Percentiles rank a stretch among this genome's conserved stretches.
These are phyloP conservation scores for Arctostaphylos glauca DNA, from an alignment of 148 eudicot genomes.

Conservation along the genomic window DNA sequence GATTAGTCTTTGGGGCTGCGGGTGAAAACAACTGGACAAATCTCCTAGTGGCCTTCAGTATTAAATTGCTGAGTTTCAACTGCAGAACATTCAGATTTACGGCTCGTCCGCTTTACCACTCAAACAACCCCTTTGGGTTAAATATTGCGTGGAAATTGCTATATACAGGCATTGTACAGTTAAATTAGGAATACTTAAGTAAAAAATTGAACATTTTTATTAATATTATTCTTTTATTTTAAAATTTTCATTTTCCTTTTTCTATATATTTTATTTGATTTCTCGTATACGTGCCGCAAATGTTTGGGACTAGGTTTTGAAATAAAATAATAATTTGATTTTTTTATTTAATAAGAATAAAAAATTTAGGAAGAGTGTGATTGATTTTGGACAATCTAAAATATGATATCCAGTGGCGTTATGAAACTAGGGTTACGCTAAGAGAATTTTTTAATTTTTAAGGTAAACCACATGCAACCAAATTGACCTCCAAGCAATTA, in stretches of 20 bases:
- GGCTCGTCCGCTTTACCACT: too few species aligned
- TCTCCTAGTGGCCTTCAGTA: too few species aligned
- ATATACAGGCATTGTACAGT: too few species aligned
- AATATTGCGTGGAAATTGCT: too few species aligned
- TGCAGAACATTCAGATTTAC: too few species aligned
- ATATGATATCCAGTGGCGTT: neutral
- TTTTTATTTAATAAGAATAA: neutral
- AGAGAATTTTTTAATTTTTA: neutral
- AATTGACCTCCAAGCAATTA: neutral
- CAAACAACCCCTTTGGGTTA: too few species aligned
- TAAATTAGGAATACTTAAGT: too few species aligned
- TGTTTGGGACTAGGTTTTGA: neutral
- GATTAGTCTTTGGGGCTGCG: too few species aligned
- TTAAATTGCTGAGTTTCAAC: too few species aligned
- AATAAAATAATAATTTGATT: too few species aligned
- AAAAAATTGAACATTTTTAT: too few species aligned
- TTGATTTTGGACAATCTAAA: neutral
- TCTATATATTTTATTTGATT: neutral
- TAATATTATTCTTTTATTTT: neutral
- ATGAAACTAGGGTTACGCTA: slow-evolving; percentile 6
- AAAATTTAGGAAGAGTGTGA: neutral
- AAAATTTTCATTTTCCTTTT: neutral
- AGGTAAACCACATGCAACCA: neutral
- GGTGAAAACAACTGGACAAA: too few species aligned
- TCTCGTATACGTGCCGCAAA: neutral